Conservation (phyloP, 2,329 filamentous ascomycete genomes). For the Chalaropsis thielavioides region DNA sequence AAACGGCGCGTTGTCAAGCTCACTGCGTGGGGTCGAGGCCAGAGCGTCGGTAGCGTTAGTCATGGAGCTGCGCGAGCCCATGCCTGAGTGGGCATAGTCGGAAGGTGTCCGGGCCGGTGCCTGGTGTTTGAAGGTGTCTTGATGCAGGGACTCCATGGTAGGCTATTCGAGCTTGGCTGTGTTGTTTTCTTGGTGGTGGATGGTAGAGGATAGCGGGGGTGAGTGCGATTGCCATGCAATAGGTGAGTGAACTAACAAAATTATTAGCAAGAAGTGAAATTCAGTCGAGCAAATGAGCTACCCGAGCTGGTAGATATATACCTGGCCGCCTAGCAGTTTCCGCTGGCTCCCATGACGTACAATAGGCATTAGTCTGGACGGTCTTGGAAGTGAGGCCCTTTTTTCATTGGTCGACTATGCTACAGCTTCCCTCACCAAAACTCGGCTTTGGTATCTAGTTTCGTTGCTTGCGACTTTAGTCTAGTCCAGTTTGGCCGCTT, state of each 20-base stretch:
- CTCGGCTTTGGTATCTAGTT: neutral
- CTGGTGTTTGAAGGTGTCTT: constrained; percentile 16
- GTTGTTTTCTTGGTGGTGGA: neutral
- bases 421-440: neutral
- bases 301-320: neutral
- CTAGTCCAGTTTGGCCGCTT: neutral
- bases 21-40: constrained; percentile 2
- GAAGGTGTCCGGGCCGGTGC: constrained; percentile 8
- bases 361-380: neutral
- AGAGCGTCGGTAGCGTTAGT: neutral
- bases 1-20: constrained; percentile 5
- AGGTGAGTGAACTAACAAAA: neutral
- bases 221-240: neutral
- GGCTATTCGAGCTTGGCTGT: neutral
- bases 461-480: neutral
- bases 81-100: constrained; percentile 8
- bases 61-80: neutral
- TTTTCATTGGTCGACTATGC: neutral
- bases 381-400: neutral
- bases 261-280: neutral
- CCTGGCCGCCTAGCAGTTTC: neutral
- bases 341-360: neutral
- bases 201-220: neutral
- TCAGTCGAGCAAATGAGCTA: neutral
- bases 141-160: constrained; percentile 13